A percentile compares a stretch with the other conserved stretches of the same genome.
Conservation (phyloP, 805 yeast genomes). For the Brettanomyces bruxellensis region DNA sequence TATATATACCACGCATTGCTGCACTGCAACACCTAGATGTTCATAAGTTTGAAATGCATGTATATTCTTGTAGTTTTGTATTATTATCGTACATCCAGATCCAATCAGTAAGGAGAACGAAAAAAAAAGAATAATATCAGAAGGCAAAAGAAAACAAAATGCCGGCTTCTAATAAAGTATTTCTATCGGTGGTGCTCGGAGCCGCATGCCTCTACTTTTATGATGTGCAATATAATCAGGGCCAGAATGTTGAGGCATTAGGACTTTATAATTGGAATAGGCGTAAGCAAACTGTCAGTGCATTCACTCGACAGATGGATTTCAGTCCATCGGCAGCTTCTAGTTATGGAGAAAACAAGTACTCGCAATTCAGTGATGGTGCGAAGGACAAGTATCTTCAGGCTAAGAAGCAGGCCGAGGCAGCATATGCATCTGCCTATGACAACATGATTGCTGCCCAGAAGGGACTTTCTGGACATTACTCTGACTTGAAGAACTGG, state of each 20-base stretch:
- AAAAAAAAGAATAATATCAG: no score
- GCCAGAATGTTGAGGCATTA: conserved; percentile 15
- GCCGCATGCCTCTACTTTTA: conserved; percentile 20
- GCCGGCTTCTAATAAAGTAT: neutral
- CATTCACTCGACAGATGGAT: conserved; percentile 4
- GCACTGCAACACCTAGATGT: no score
- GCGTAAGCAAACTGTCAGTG: conserved; percentile 13
- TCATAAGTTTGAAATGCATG: no score
- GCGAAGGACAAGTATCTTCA: conserved; percentile 12
- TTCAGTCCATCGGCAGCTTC: neutral
- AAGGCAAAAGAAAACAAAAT: neutral
- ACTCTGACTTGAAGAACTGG: neutral
- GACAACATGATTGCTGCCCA: conserved; percentile 1
- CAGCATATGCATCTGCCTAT: neutral
- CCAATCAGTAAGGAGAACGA: no score
- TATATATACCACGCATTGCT: no score
- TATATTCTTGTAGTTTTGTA: no score
- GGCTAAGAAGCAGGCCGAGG: neutral
- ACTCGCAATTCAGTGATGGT: conserved; percentile 1
- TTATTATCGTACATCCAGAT: no score
- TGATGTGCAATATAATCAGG: conserved; percentile 20
- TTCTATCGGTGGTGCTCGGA: conserved; percentile 14
- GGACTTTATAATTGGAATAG: conserved; percentile 23
- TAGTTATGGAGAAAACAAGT: neutral
- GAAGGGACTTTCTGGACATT: neutral